Evolutionary conservation across 2,329 filamentous ascomycete species (phyloP).

Genomic region (Leptodontidium sp.): DNA sequence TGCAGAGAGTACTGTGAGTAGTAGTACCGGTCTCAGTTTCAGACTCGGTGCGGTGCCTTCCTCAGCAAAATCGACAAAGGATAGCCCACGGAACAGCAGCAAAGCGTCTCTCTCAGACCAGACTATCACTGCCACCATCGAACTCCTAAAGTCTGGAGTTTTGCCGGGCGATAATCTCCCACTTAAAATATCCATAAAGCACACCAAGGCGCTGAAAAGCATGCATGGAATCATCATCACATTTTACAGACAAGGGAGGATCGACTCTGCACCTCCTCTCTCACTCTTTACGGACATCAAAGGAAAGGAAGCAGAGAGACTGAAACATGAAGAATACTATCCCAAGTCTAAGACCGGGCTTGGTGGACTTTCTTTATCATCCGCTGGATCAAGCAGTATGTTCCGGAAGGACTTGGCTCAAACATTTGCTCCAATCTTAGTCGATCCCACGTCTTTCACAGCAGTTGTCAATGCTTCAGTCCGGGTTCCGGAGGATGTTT

Average conservation of each 20-base stretch:
- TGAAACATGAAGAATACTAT: slow-evolving; percentile 79
- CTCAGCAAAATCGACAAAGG: slow-evolving; percentile 50
- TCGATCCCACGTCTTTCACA: slow-evolving; percentile 81
- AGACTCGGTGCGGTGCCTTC: slow-evolving; percentile 48
- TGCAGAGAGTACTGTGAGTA: slow-evolving; percentile 64
- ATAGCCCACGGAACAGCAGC: slow-evolving; percentile 59
- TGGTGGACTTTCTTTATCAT: slow-evolving; percentile 85
- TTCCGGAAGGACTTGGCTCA: slow-evolving; percentile 96
- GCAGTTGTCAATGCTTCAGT: slow-evolving; percentile 84
- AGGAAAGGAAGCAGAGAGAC: slow-evolving; percentile 70
- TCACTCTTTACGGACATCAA: slow-evolving; percentile 58
- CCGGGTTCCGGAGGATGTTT: slow-evolving; percentile 86
- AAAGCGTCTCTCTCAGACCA: slow-evolving; percentile 68
- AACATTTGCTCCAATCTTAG: slow-evolving; percentile 85
- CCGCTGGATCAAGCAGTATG: slow-evolving; percentile 86
- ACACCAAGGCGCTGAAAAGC: slow-evolving; percentile 89
- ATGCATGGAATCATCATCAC: slow-evolving; percentile 93
- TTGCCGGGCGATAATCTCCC: slow-evolving; percentile 85
- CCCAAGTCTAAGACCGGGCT: slow-evolving; percentile 88
- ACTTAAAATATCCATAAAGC: slow-evolving; percentile 82
- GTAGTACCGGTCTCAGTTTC: slow-evolving; percentile 55
- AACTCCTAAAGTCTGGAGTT: slow-evolving; percentile 83
- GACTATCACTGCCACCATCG: slow-evolving; percentile 86
- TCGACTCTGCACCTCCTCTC: slow-evolving; percentile 75
- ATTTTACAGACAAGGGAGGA: slow-evolving; percentile 87